These are phyloP conservation scores for Thielaviopsis musarum DNA, from an alignment of 2,329 filamentous ascomycete genomes.

Conservation along the genomic window DNA sequence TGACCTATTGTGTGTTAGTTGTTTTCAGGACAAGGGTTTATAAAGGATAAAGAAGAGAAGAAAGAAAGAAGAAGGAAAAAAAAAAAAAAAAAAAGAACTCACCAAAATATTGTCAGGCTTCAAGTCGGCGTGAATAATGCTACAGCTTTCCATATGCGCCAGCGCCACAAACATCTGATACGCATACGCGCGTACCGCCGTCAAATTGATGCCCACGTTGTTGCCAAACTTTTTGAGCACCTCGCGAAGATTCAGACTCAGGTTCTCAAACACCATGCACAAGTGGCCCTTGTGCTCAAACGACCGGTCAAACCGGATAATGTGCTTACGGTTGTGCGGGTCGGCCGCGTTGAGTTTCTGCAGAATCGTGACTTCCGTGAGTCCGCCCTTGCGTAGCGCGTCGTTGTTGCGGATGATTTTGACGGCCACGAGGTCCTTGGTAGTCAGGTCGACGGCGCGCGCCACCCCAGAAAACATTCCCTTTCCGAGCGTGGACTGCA, in stretches of 20 bases:
- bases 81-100: slow-evolving; percentile 10
- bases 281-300: slow-evolving; percentile 94
- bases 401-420: slow-evolving; percentile 98
- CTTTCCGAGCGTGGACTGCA: slow-evolving; percentile 73
- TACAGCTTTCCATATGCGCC: slow-evolving; percentile 75
- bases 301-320: slow-evolving; percentile 70
- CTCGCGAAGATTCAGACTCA: slow-evolving; percentile 84
- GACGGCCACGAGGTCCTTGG: slow-evolving; percentile 68
- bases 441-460: slow-evolving; percentile 62
- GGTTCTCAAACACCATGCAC: slow-evolving; percentile 92
- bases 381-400: slow-evolving; percentile 74
- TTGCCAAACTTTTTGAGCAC: slow-evolving; percentile 92
- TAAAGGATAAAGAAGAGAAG: too few relatives aligned
- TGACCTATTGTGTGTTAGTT: slow-evolving; percentile 36
- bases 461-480: slow-evolving; percentile 98
- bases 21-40: too few relatives aligned
- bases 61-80: not conserved
- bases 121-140: slow-evolving; percentile 86
- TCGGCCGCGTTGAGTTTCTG: slow-evolving; percentile 76
- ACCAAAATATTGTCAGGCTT: slow-evolving; percentile 96
- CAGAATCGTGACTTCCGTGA: slow-evolving; percentile 87
- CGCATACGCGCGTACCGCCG: slow-evolving; percentile 74
- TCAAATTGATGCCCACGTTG: slow-evolving; percentile 79
- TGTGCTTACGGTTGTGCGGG: slow-evolving; percentile 75
- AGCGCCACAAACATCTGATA: slow-evolving; percentile 88